A percentile compares a stretch with the other conserved stretches of the same genome.
phyloP scores from a whole-genome alignment of 345 rosid species.

The Rhodomyrtus tomentosa region DNA sequence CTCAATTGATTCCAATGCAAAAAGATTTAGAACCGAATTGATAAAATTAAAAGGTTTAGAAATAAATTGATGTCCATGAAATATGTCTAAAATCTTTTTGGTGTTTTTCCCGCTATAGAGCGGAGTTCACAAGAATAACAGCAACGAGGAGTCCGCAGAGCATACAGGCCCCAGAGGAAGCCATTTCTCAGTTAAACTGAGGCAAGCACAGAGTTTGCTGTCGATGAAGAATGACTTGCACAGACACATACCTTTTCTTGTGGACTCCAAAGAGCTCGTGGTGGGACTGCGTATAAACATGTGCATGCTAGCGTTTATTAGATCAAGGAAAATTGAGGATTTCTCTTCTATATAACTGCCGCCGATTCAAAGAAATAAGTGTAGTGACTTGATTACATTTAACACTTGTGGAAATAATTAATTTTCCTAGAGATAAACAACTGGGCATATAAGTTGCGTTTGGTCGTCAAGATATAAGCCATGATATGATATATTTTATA shows the following conservation, averaged over 20 bases:
- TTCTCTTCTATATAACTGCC: not conserved
- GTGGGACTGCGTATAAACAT: not conserved
- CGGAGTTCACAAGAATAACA: not conserved
- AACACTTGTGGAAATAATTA: not conserved
- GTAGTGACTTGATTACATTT: not conserved
- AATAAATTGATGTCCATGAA: no score
- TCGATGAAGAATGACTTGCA: not conserved
- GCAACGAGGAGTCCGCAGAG: not conserved
- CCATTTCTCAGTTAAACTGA: not conserved
- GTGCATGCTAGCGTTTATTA: not conserved
- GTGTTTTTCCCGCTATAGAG: not conserved
- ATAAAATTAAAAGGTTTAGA: no score
- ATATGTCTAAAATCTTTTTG: no score
- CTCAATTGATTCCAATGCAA: no score
- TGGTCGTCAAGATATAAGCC: no score
- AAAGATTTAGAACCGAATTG: no score
- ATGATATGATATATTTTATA: no score
- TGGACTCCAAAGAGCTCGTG: not conserved
- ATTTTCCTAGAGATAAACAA: not conserved
- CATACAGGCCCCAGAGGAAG: not conserved
- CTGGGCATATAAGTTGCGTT: not conserved
- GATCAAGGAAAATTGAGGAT: not conserved
- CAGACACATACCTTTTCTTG: not conserved
- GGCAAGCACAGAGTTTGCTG: not conserved
- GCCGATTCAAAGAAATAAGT: not conserved